Conservation (phyloP, 257 asterid genomes). For the Perilla frutescens region DNA sequence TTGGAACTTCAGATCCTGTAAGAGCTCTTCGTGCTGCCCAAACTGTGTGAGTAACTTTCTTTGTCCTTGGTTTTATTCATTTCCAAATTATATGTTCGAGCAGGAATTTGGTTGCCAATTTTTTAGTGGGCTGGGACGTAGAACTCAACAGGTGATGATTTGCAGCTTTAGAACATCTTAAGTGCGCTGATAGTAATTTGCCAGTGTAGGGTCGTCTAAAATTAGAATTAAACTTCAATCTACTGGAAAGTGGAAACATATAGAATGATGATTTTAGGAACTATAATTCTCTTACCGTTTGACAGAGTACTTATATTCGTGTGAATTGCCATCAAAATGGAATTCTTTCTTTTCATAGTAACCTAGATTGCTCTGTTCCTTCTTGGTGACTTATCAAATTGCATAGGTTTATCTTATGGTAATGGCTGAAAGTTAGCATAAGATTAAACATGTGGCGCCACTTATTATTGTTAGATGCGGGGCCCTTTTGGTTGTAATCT, state of each 20-base stretch:
- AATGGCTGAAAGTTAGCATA: slow-evolving; percentile 17
- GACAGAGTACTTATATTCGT: neutral
- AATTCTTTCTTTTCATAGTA: slow-evolving; percentile 8
- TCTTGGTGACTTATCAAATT: slow-evolving; percentile 1
- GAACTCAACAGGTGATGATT: neutral
- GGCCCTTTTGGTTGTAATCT: slow-evolving; percentile 26
- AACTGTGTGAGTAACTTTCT: slow-evolving; percentile 58
- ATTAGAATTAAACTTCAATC: neutral
- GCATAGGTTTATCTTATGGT: neutral
- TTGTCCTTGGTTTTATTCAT: slow-evolving; percentile 10
- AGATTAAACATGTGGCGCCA: neutral
- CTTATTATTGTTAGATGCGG: slow-evolving; percentile 18
- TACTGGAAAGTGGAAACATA: neutral
- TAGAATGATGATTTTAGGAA: neutral
- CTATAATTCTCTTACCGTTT: neutral
- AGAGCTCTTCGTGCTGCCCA: slow-evolving; percentile 93
- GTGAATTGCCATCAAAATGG: neutral
- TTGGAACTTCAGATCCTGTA: slow-evolving; percentile 93
- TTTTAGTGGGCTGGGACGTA: too few relatives aligned
- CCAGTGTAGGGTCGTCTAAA: neutral
- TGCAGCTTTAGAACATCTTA: neutral
- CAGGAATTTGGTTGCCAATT: too few relatives aligned
- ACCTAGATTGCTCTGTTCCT: neutral
- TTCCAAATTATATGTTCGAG: neutral
- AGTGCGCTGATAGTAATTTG: slow-evolving; percentile 4